Evolutionary conservation across 306 rosid species (phyloP), one percentile per base, ranked within the genome.

Genomic region (Carpinus viminea): DNA sequence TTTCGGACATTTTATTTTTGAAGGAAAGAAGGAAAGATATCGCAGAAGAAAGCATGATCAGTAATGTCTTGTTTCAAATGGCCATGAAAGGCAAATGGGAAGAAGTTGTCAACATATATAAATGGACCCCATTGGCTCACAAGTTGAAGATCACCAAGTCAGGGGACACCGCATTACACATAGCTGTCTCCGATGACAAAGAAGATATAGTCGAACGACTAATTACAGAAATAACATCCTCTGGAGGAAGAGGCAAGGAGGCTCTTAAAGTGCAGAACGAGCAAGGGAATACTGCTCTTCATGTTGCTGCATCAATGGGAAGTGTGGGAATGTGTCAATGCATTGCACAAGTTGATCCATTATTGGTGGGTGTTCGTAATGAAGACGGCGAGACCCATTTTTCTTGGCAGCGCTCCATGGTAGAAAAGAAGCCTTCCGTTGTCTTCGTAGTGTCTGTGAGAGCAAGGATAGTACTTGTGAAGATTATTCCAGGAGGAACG

Each of bases 351-450:
- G 24, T 0, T 0, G 45, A 78, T 2, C 46, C 62, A 0, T 52
- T 73, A 0, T 66, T 83, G 73, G 68, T 90, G 20, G 52, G 46
- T 31, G 2, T 24, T 16, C 77, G 68, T 1, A 90, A 90, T 81
- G 8, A 21, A 0, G 86, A 83, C 0, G 85, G 83, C 0, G 95
- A 87, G 86, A 88, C 89, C 1, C 95, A 34, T 75, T 90, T 31
- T 88, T 86, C 79, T 34, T 83, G 79, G 91, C 92, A 0, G 91
- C 83, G 48, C 64, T 74, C 7, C 64, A 76, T 50, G 92, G 95
- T 50, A 76, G 72, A 62, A 87, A 74, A 65, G 16, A 75, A 0
- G 89, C 88, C 47, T 91, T 89, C 57, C 75, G 84, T 8, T 9
- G 3, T 66, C 89, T 91, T 52, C 92, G 83, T 28, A 0, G 4